Evolutionary conservation across 2,329 filamentous ascomycete species (phyloP), one percentile per base, ranked within the genome.

Genomic region (Xylariaceae sp.): DNA sequence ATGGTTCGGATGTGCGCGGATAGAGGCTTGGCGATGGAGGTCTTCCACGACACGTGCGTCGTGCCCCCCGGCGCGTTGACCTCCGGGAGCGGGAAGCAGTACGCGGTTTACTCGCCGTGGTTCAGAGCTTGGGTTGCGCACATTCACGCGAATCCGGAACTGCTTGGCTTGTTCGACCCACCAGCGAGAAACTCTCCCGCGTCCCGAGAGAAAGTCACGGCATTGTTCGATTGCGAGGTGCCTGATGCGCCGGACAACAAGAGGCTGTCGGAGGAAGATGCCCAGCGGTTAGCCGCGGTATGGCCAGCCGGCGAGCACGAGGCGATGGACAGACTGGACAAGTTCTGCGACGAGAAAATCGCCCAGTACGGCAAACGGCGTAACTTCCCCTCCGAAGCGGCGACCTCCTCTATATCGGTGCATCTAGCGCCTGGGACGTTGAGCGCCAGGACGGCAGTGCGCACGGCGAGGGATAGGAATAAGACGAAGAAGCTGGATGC

Each of bases 21-120:
- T 16, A 82, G 81, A 12, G 87, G 84, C 0, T 83, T 93, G 45
- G 79, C 82, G 1, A 86, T 96, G 63, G 81, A 87, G n/a, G 82
- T 87, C 0, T 79, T 89, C 1, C 90, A 93, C 57, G 93, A 96
- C 71, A 90, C 89, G 3, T 95, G 91, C 62, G 84, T 96, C 1
- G 91, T 96, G 0, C 80, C 86, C 0, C 92, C 93, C 0, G 91
- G 90, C 0, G 75, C 78, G 40, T 73, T 96, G 40, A 74, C 75
- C 18, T 90, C 81, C 4, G 87, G 89, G 2, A 74, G 80, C 2
- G 91, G 91, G 1, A 90, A 84, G 52, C 90, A 93, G 66, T 96
- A 95, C 65, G 84, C 90, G 0, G 90, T 96, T 0, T 96, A 95
- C 65, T 86, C 81, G 2, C 93, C 91, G 0, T 96, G 91, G 91